Evolutionary conservation across 2,329 filamentous ascomycete genomes (phyloP), one percentile per base, ranked within the genome.

Genomic region (Ramularia endophylla): DNA sequence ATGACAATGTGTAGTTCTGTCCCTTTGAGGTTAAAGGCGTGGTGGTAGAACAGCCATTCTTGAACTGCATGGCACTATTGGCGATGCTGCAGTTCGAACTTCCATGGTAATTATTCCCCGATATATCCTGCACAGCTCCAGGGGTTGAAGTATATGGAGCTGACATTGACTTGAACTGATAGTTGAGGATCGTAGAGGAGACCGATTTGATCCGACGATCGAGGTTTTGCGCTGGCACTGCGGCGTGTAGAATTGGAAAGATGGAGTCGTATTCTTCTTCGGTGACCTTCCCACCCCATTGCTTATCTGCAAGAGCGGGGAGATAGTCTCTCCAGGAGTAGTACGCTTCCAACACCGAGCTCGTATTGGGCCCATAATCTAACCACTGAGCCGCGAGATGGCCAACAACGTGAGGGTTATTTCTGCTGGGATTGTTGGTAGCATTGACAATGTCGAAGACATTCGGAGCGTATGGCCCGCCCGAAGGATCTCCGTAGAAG

Each of bases 1-100:
- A 63, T 0, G 68, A 65, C 1, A 80, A 64, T 0, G 71, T 76
- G 55, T 80, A 80, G 51, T 78, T 65, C 43, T 73, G 65, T 2
- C 77, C 77, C 53, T 80, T 80, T 25, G 71, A 73, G 0, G 58
- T 57, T 7, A 75, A 54, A 0, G 73, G 73, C 1, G 73, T 77
- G 1, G 44, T 57, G 2, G 77, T 42, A 3, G 58, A 57, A 51
- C 74, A 77, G 4, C 60, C 56, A 0, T 52, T 47, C 1, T 50
- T 48, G 18, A 63, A 39, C 3, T 36, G 27, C 3, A 55, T 18
- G 18, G 37, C 38, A 3, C 36, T 30, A 16, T 48, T 33, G n/a
- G 27, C 34, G 31, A 38, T 31, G 2, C 46, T 39, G 50, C 70
- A 76, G 44, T 56, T 60, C 3, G 63, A 67, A 6, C 46, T 48